phyloP scores from a whole-genome alignment of 2,329 filamentous ascomycete genomes.

The Fusarium beomiforme region DNA sequence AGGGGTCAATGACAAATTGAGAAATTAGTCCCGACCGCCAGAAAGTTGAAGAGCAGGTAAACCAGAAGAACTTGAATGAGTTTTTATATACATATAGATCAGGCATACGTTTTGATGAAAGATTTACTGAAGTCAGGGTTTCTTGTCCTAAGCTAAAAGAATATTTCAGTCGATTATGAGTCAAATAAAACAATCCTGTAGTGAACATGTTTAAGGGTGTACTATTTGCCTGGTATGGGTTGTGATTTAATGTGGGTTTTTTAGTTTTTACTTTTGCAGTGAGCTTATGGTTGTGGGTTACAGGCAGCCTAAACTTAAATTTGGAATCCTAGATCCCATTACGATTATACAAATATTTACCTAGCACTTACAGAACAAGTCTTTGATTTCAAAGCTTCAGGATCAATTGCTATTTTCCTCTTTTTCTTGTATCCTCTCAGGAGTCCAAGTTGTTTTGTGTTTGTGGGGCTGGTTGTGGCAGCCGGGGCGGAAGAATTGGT shows the following conservation, averaged over 20 bases:
- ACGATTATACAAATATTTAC: background rate
- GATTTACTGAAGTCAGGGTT: too few relatives aligned
- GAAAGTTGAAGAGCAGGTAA: too few relatives aligned
- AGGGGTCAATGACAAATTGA: background rate
- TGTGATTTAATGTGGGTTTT: background rate
- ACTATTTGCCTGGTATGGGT: background rate
- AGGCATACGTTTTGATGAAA: background rate
- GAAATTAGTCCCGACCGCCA: too few relatives aligned
- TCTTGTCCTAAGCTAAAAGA: too few relatives aligned
- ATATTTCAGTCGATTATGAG: background rate
- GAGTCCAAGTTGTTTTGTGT: background rate
- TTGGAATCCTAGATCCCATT: background rate
- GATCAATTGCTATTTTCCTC: background rate
- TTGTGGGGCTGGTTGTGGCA: background rate
- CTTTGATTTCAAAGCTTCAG: background rate
- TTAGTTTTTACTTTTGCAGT: background rate
- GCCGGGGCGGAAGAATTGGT: constrained; percentile 21
- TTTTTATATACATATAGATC: background rate
- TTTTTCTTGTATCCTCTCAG: background rate
- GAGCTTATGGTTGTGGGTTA: background rate
- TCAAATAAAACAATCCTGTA: background rate
- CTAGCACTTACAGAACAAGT: background rate
- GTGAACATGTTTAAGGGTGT: background rate
- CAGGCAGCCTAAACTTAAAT: background rate
- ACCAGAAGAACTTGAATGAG: background rate